These are phyloP conservation scores for Sporothrix curviconia DNA, from an alignment of 2,329 filamentous ascomycete genomes.

Conservation along the genomic window DNA sequence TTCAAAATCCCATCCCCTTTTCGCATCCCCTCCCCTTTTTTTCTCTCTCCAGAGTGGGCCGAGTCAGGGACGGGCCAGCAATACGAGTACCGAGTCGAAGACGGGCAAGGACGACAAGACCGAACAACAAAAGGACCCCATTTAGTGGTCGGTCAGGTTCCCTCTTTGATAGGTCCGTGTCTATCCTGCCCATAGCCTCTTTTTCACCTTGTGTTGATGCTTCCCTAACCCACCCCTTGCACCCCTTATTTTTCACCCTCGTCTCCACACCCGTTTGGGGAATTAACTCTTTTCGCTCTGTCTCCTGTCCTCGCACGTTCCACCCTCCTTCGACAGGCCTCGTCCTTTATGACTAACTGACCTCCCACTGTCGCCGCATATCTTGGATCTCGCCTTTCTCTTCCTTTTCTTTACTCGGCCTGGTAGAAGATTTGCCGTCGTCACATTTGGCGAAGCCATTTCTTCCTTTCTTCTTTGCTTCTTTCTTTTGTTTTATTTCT, in stretches of 20 bases:
- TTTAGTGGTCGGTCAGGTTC: no score
- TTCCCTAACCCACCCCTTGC: slow-evolving; percentile 10
- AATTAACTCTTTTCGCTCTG: not conserved
- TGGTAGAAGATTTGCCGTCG: slow-evolving; percentile 39
- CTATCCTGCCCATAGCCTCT: no score
- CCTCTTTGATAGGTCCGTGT: no score
- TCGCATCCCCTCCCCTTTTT: slow-evolving; percentile 2
- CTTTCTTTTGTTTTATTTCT: slow-evolving; percentile 27
- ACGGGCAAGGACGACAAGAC: not conserved
- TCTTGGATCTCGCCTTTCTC: slow-evolving; percentile 18
- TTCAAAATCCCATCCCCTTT: slow-evolving; percentile 6
- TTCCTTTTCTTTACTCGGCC: slow-evolving; percentile 32
- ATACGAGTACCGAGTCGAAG: not conserved
- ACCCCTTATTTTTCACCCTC: slow-evolving; percentile 7
- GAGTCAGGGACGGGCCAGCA: not conserved
- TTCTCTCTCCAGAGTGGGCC: not conserved
- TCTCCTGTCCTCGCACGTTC: not conserved
- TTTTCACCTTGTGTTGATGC: not conserved
- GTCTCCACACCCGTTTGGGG: slow-evolving; percentile 9
- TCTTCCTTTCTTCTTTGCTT: slow-evolving; percentile 31
- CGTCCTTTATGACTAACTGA: slow-evolving; percentile 34
- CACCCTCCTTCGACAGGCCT: slow-evolving; percentile 8
- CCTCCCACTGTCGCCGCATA: slow-evolving; percentile 22
- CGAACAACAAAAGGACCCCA: no score
- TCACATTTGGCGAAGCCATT: slow-evolving; percentile 31